Base-by-base conservation (phyloP, 345 rosid genomes). In the Linum usitatissimum region DNA sequence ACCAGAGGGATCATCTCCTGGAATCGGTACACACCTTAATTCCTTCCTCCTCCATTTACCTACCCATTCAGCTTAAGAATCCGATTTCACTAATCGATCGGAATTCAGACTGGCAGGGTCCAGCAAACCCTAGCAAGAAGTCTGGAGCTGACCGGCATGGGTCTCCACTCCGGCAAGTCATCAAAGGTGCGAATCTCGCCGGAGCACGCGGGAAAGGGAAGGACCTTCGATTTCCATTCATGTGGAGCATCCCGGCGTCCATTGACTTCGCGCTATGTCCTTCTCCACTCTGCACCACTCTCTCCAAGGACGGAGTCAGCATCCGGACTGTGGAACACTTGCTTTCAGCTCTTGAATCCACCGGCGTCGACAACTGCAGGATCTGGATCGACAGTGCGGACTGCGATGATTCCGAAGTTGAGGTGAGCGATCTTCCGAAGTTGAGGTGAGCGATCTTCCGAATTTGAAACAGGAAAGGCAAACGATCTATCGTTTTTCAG, bases 281-380 rank as follows among this genome's bases (percentile, higher is more conserved):
- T 0, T 85, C 98, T 36, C 78, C 83, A 39, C 80, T 92, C 18
- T 85, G 95, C 70, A 92, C 95, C 34, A 77, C 89, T 60, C 86
- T 92, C 18, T 64, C 62, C 18, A 84, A 80, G 73, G 86, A 80
- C 6, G 84, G 82, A 8, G 45, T 64, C 67, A 77, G 62, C 49
- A 64, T 92, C 66, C 75, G 87, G 65, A 92, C 96, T 1, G 85
- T 86, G 6, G 96, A 88, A 80, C 98, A 92, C 66, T 77, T 88
- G 81, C 84, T 92, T 18, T 88, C 98, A 6, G 88, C 95, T 74
- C 74, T 92, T 55, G 98, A 92, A 76, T 86, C 91, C 1, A 66
- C 62, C 12, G 87, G 85, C 21, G 82, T 92, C 15, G 91, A 88
- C 64, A 92, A 92, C 68, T 92, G 95, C 68, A 76, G 78, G 69